Evolutionary conservation across 345 rosid species (phyloP), one percentile per base, ranked within the genome.

Genomic region (Eucalyptus shirleyi): DNA sequence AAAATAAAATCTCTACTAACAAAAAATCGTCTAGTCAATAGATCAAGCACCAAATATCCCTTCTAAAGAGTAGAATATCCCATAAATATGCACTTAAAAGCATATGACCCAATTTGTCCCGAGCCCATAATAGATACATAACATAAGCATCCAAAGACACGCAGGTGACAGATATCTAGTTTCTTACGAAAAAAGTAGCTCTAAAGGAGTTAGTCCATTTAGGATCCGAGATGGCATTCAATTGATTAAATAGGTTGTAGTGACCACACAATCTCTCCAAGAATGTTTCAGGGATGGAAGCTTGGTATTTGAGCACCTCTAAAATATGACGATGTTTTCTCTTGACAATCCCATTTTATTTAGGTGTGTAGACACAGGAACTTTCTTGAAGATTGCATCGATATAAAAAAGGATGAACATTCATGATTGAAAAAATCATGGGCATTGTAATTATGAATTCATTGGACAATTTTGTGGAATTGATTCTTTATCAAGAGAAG

Each of bases 41-140:
- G 13, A 56, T 56, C 3, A 56, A 56, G 6, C 30, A 56, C 62
- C 28, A 24, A 11, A 56, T 56, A 24, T 56, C 62, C 30, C 10
- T 53, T 53, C 0, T 53, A 0, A 56, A 56, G 6, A 56, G 62
- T 56, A 26, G 30, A 26, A 56, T 56, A 56, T 56, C 62, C 0
- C 62, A 56, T 53, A 26, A 24, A 24, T 2, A 56, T 26, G 30
- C 30, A 24, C 30, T 26, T 56, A 56, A 56, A 26, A 26, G 30
- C 30, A 11, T 26, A 12, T 6, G 6, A 10, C 62, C 1, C 62
- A 56, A 56, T 56, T 56, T 56, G 62, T 56, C 62, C 12, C 1
- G 0, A 24, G 62, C 1, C 6, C 30, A 56, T 0, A 24, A 0
- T 0, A 24, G 13, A 23, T 9, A 0, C 62, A 56, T 56, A 56